These are phyloP conservation scores for Blastobotrys mokoenaii DNA, from an alignment of 805 yeast genomes.

Conservation along the genomic window DNA sequence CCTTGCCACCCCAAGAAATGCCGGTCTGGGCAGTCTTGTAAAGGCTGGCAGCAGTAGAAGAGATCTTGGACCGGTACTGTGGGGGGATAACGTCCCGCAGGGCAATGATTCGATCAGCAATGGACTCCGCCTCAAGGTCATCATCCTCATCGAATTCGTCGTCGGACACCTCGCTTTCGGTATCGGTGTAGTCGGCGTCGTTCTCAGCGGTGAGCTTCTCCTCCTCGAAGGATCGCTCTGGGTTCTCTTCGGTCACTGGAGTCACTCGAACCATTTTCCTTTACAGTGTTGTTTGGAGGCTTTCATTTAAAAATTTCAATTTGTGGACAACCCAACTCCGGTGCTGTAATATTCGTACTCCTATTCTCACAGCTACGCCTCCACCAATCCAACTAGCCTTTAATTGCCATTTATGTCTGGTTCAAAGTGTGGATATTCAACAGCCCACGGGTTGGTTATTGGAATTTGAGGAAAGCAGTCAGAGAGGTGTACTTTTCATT, in stretches of 20 bases:
- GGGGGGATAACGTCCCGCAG: slow-evolving; percentile 90
- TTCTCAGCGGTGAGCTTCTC: slow-evolving; percentile 30
- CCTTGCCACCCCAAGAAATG: slow-evolving; percentile 56
- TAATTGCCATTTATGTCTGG: too few species aligned
- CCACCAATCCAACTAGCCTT: too few species aligned
- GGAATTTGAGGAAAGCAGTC: too few species aligned
- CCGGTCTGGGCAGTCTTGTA: slow-evolving; percentile 36
- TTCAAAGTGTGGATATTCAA: too few species aligned
- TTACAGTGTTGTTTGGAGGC: not conserved
- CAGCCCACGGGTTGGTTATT: too few species aligned
- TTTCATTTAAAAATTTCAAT: not conserved
- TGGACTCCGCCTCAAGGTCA: slow-evolving; percentile 70
- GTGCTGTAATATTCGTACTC: not conserved
- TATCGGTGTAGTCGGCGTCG: slow-evolving; percentile 39
- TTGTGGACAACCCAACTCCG: not conserved
- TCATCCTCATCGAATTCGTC: slow-evolving; percentile 58
- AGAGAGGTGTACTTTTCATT: too few species aligned
- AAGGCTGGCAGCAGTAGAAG: slow-evolving; percentile 26
- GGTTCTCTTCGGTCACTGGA: slow-evolving; percentile 43
- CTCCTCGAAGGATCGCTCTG: slow-evolving; percentile 30
- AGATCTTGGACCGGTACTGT: slow-evolving; percentile 54
- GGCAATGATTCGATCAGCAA: slow-evolving; percentile 82
- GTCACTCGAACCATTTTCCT: slow-evolving; percentile 64
- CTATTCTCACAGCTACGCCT: not conserved
- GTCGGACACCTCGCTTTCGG: slow-evolving; percentile 43